phyloP scores from a whole-genome alignment of 2,329 filamentous ascomycete species.

The Sphaceloma murrayae region DNA sequence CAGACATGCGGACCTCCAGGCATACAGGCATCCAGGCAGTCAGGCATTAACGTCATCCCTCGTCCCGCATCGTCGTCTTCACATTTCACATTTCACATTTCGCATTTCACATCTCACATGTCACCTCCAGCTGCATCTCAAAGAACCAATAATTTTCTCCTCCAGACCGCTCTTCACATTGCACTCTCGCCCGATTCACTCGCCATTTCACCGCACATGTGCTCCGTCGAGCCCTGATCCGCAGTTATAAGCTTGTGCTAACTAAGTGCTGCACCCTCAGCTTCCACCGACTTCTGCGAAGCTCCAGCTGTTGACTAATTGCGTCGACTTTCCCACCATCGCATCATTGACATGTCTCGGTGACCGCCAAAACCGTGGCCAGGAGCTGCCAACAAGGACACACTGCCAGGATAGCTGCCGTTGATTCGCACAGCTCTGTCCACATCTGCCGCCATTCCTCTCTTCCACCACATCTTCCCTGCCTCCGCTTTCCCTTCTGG shows the following conservation, averaged over 20 bases:
- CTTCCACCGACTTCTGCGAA: constrained; percentile 10
- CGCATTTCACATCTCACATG: background rate
- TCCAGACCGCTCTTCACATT: constrained; percentile 12
- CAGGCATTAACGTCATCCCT: too few species aligned
- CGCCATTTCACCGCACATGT: background rate
- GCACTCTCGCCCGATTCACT: background rate
- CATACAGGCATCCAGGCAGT: too few species aligned
- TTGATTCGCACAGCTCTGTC: constrained; percentile 8
- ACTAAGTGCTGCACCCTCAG: background rate
- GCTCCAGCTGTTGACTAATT: constrained; percentile 13
- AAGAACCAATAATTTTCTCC: constrained; percentile 7
- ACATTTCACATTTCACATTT: too few species aligned
- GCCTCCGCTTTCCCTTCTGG: constrained; percentile 19
- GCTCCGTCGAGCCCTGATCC: background rate
- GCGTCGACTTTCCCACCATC: background rate
- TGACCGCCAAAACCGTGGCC: constrained; percentile 11
- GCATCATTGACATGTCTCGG: constrained; percentile 1
- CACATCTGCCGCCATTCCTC: constrained; percentile 5
- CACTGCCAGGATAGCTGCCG: background rate
- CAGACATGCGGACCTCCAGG: too few species aligned
- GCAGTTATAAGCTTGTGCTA: too few species aligned
- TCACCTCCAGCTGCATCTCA: background rate
- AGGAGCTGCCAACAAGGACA: constrained; percentile 7
- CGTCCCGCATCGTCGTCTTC: too few species aligned
- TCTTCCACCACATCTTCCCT: constrained; percentile 5